phyloP scores from a whole-genome alignment of 345 rosid species.

The Noccaea bulbosa region DNA sequence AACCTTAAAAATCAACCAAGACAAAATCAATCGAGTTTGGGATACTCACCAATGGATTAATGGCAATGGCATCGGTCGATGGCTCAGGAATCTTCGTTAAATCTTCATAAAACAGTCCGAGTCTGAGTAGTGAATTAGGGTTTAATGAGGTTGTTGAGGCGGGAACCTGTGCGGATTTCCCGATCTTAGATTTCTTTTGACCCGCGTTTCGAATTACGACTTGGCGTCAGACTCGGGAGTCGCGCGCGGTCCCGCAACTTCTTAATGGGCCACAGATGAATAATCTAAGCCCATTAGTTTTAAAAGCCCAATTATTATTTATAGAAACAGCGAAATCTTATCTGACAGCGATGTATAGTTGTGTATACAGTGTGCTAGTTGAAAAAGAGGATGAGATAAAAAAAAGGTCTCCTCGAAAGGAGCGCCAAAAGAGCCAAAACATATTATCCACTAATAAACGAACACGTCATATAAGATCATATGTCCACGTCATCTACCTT shows the following conservation, averaged over 20 bases:
- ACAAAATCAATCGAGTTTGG: background rate
- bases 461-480: slow-evolving; percentile 42
- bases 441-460: slow-evolving; percentile 35
- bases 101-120: background rate
- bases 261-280: slow-evolving; percentile 15
- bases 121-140: slow-evolving; percentile 16
- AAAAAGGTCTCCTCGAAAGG: slow-evolving; percentile 40
- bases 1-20: slow-evolving; percentile 24
- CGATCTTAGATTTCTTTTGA: slow-evolving; percentile 44
- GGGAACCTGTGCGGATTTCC: slow-evolving; percentile 51
- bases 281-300: background rate
- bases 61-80: slow-evolving; percentile 29
- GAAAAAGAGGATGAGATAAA: background rate
- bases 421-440: slow-evolving; percentile 50
- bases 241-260: slow-evolving; percentile 20
- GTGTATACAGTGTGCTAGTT: background rate
- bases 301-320: background rate
- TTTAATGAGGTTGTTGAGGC: slow-evolving; percentile 45
- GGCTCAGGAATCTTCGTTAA: slow-evolving; percentile 7
- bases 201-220: slow-evolving; percentile 48
- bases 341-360: background rate
- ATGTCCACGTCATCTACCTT: slow-evolving; percentile 36
- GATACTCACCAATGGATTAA: slow-evolving; percentile 33
- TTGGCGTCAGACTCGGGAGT: slow-evolving; percentile 35
- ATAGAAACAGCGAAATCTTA: background rate